Evolutionary conservation across 257 asterid species (phyloP).

Genomic region (Catharanthus roseus): DNA sequence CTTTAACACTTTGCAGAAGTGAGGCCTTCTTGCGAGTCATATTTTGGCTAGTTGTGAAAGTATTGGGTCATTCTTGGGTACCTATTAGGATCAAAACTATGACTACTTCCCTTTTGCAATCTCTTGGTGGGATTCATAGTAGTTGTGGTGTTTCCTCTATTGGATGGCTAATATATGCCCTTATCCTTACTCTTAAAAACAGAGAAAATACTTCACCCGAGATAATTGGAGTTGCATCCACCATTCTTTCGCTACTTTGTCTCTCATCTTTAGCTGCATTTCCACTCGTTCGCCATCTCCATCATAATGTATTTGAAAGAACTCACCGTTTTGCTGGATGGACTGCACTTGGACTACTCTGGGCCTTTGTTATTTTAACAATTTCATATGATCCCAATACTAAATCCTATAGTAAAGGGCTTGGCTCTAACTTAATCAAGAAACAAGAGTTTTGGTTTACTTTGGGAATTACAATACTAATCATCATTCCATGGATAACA

Average conservation of each 20-base stretch:
- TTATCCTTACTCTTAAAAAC: constrained; percentile 44
- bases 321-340: constrained; percentile 67
- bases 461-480: constrained; percentile 32
- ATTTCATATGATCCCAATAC: constrained; percentile 44
- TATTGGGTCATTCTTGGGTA: constrained; percentile 50
- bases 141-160: constrained; percentile 68
- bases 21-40: constrained; percentile 50
- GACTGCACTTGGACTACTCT: constrained; percentile 47
- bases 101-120: constrained; percentile 49
- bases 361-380: constrained; percentile 49
- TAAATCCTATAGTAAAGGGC: constrained; percentile 31
- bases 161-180: constrained; percentile 58
- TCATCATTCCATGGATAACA: constrained; percentile 52
- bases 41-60: constrained; percentile 59
- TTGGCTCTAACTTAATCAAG: constrained; percentile 26
- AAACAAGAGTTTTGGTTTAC: constrained; percentile 61
- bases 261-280: constrained; percentile 57
- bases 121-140: constrained; percentile 73
- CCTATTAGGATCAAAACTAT: constrained; percentile 46
- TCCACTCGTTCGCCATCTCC: constrained; percentile 78
- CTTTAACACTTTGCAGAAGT: constrained; percentile 56
- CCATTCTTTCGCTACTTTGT: constrained; percentile 46
- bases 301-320: constrained; percentile 67
- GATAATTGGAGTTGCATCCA: constrained; percentile 39
- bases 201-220: constrained; percentile 39